These are phyloP conservation scores for Entomortierella lignicola DNA, from an alignment of 192 early-diverging fungal species.

Conservation along the genomic window DNA sequence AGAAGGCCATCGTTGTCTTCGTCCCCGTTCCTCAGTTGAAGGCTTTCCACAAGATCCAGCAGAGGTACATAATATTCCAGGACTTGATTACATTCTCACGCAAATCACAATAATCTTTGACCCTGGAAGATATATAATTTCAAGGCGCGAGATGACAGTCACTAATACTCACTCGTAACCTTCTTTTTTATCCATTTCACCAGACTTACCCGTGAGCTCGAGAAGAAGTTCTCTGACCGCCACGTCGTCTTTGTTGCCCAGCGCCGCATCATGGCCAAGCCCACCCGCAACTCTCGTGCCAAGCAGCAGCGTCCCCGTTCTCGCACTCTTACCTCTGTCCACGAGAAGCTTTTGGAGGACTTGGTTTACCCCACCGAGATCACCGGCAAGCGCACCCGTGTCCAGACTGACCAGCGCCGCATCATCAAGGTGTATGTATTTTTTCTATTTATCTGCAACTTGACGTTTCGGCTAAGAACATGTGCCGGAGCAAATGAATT, in stretches of 20 bases:
- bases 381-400: slow-evolving; percentile 97
- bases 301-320: slow-evolving; percentile 95
- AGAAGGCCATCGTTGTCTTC: slow-evolving; percentile 97
- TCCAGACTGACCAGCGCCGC: slow-evolving; percentile 94
- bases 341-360: slow-evolving; percentile 97
- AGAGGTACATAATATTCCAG: slow-evolving; percentile 60
- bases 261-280: slow-evolving; percentile 96
- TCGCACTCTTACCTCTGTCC: slow-evolving; percentile 95
- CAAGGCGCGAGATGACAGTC: too few relatives aligned
- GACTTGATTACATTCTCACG: background rate
- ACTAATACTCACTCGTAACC: background rate
- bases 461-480: too few relatives aligned
- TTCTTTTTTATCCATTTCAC: background rate
- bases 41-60: slow-evolving; percentile 97
- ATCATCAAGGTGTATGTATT: slow-evolving; percentile 88
- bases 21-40: slow-evolving; percentile 96
- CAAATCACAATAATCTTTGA: background rate
- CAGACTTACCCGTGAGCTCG: slow-evolving; percentile 96
- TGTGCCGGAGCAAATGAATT: too few relatives aligned
- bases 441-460: slow-evolving; percentile 5
- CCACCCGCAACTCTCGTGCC: slow-evolving; percentile 86
- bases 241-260: slow-evolving; percentile 95
- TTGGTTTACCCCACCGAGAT: slow-evolving; percentile 99
- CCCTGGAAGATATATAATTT: too few relatives aligned
- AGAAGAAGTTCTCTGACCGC: slow-evolving; percentile 99